Percentiles rank a stretch among this genome's conserved stretches.
phyloP scores from a whole-genome alignment of 2,329 filamentous ascomycete species.

The Colletotrichum eleusines region DNA sequence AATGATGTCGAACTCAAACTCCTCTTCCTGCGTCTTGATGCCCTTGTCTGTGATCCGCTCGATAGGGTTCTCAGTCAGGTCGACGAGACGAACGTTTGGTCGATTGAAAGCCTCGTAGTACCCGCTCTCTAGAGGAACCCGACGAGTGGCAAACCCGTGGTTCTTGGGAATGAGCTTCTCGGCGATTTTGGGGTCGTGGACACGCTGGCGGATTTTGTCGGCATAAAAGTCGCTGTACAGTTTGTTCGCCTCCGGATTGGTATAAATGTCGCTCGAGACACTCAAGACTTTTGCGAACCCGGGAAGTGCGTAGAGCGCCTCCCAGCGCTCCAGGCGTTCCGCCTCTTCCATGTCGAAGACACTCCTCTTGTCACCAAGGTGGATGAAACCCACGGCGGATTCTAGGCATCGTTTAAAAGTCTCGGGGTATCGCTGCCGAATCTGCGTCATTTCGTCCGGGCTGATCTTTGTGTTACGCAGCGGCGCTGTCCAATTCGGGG shows the following conservation, averaged over 20 bases:
- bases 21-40: conserved; percentile 49
- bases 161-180: conserved; percentile 52
- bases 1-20: conserved; percentile 52
- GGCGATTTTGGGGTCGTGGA: conserved; percentile 52
- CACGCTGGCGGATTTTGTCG: conserved; percentile 51
- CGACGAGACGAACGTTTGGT: conserved; percentile 59
- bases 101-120: conserved; percentile 65
- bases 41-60: conserved; percentile 52
- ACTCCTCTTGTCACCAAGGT: conserved; percentile 45
- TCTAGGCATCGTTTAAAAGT: conserved; percentile 42
- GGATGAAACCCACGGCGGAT: conserved; percentile 48
- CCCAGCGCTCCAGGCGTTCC: conserved; percentile 46
- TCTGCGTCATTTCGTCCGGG: conserved; percentile 30
- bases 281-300: conserved; percentile 52
- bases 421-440: conserved; percentile 22
- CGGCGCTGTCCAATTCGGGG: conserved; percentile 54
- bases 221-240: conserved; percentile 48
- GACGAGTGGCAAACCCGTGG: conserved; percentile 44
- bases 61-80: conserved; percentile 58
- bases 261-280: conserved; percentile 46
- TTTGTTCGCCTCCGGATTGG: conserved; percentile 47
- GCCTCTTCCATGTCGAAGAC: conserved; percentile 47
- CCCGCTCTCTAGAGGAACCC: conserved; percentile 58
- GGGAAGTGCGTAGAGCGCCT: conserved; percentile 50
- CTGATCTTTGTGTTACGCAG: conserved; percentile 46